These are phyloP conservation scores for Komagataella populi DNA, from an alignment of 805 yeast species.

Conservation along the genomic window DNA sequence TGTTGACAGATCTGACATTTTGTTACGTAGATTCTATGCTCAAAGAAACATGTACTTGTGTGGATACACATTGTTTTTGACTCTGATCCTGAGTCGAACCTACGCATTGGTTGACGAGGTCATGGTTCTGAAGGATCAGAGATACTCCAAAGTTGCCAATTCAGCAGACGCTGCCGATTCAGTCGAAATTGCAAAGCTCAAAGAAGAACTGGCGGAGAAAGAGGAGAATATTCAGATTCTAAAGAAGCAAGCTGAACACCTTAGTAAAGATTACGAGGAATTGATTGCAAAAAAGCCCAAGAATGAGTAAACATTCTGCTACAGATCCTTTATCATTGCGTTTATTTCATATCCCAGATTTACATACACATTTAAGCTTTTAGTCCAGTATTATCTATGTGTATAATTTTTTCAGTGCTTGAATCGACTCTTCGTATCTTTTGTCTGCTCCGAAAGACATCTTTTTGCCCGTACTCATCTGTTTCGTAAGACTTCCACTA, in stretches of 20 bases:
- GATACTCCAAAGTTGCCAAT: conserved; percentile 21
- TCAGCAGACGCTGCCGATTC: conserved; percentile 11
- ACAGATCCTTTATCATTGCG: neutral
- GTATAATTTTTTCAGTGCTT: conserved; percentile 5
- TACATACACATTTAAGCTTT: neutral
- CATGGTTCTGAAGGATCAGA: conserved; percentile 48
- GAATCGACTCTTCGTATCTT: conserved; percentile 11
- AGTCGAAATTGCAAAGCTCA: conserved; percentile 30
- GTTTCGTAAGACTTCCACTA: conserved; percentile 19
- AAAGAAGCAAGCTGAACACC: conserved; percentile 58
- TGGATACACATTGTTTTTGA: conserved; percentile 87
- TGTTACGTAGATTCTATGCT: conserved; percentile 86
- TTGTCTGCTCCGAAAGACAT: conserved; percentile 12
- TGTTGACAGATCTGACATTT: conserved; percentile 65
- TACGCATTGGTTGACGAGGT: conserved; percentile 68
- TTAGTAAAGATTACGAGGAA: conserved; percentile 49
- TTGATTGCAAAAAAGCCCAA: neutral
- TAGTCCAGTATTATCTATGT: neutral
- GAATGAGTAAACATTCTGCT: neutral
- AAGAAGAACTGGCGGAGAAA: conserved; percentile 38
- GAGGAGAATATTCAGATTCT: conserved; percentile 53
- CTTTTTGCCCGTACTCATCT: conserved; percentile 8
- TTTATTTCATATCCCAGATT: neutral
- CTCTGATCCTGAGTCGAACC: conserved; percentile 75
- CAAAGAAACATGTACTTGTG: conserved; percentile 94